These are phyloP conservation scores for Lentinula edodes DNA, from an alignment of 768 basidiomycete genomes.

Conservation along the genomic window DNA sequence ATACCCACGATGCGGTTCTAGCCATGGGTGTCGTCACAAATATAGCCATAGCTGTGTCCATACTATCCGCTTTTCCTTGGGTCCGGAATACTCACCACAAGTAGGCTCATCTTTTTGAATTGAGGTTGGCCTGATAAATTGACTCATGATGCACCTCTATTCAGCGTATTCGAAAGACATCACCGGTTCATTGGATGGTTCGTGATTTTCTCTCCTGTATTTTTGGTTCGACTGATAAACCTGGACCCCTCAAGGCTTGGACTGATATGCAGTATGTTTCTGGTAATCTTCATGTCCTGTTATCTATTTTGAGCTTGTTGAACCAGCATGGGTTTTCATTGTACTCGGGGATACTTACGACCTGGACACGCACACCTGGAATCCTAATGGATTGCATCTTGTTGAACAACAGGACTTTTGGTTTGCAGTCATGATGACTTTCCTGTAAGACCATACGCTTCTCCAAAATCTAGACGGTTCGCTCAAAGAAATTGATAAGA, in stretches of 20 bases:
- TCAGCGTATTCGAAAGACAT: slow-evolving; percentile 73
- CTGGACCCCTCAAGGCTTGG: slow-evolving; percentile 30
- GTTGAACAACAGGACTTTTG: slow-evolving; percentile 73
- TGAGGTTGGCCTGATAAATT: background rate
- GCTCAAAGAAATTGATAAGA: slow-evolving; percentile 25
- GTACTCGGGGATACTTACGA: slow-evolving; percentile 66
- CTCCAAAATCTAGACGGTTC: background rate
- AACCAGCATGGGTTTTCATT: slow-evolving; percentile 59
- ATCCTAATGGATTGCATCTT: slow-evolving; percentile 51
- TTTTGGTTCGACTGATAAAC: slow-evolving; percentile 4
- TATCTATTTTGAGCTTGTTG: background rate
- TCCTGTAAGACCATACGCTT: slow-evolving; percentile 45
- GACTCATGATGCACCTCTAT: background rate
- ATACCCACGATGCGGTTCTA: slow-evolving; percentile 51
- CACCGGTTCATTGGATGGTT: slow-evolving; percentile 82
- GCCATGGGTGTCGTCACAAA: slow-evolving; percentile 58
- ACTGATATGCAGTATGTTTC: slow-evolving; percentile 44
- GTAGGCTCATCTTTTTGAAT: slow-evolving; percentile 30
- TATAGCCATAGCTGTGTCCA: slow-evolving; percentile 53
- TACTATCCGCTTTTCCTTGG: slow-evolving; percentile 71
- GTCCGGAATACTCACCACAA: slow-evolving; percentile 79
- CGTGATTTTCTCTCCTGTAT: slow-evolving; percentile 13
- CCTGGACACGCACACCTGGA: slow-evolving; percentile 48
- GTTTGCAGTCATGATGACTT: slow-evolving; percentile 70
- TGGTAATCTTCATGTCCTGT: background rate